A percentile compares a stretch with the other conserved stretches of the same genome.
These are phyloP conservation scores for Phlyctochytrium planicorne DNA, from an alignment of 192 early-diverging fungal species.

Conservation along the genomic window DNA sequence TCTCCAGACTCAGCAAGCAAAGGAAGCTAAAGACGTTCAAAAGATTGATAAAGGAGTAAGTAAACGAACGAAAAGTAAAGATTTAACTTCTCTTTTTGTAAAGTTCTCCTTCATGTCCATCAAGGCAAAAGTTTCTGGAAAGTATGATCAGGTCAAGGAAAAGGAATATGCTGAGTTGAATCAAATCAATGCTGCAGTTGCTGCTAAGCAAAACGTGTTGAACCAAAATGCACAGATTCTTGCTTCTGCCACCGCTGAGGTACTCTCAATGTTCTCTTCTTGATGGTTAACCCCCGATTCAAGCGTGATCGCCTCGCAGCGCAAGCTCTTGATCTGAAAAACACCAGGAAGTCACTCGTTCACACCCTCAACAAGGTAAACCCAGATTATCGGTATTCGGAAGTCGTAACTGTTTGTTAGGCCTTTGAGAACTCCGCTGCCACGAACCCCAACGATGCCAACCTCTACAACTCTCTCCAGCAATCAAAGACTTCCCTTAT, in stretches of 20 bases:
- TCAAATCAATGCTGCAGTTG: neutral
- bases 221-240: neutral
- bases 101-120: neutral
- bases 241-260: neutral
- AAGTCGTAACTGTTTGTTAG: no score
- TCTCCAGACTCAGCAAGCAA: neutral
- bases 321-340: neutral
- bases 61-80: no score
- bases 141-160: neutral
- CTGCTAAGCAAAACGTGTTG: neutral
- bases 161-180: neutral
- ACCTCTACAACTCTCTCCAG: neutral
- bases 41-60: conserved; percentile 3
- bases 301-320: neutral
- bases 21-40: neutral
- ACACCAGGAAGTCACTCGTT: neutral
- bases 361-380: conserved; percentile 1
- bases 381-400: no score
- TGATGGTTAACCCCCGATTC: neutral
- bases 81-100: no score
- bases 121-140: neutral
- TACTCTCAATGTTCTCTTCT: neutral
- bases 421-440: neutral
- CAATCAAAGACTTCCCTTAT: neutral
- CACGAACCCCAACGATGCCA: neutral